phyloP scores from a whole-genome alignment of 2,329 filamentous ascomycete species.

The Hypoxylon sp. region DNA sequence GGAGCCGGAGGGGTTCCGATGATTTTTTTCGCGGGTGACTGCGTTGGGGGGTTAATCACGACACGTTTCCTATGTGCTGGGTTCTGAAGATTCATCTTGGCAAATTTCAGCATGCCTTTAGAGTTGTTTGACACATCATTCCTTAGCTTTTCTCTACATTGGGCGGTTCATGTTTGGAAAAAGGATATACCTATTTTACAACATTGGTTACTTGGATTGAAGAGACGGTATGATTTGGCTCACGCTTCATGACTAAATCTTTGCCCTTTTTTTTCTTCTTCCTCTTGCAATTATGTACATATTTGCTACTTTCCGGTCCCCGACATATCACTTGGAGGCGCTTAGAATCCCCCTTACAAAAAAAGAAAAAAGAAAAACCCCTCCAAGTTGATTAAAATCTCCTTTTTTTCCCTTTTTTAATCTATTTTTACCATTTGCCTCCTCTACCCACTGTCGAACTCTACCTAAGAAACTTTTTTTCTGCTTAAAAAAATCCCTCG shows the following conservation, averaged over 20 bases:
- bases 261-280: conserved; percentile 30
- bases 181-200: conserved; percentile 42
- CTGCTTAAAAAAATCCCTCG: conserved; percentile 34
- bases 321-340: conserved; percentile 15
- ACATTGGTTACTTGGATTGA: conserved; percentile 31
- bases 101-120: conserved; percentile 15
- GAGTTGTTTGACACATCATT: conserved; percentile 19
- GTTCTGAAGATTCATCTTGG: conserved; percentile 18
- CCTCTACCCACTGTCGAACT: conserved; percentile 13
- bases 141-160: conserved; percentile 18
- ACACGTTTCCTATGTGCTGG: conserved; percentile 23
- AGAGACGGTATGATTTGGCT: conserved; percentile 30
- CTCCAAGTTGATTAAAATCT: conserved; percentile 21
- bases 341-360: conserved; percentile 30
- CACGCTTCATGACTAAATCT: conserved; percentile 42
- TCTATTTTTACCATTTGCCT: conserved; percentile 24
- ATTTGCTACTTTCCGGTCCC: conserved; percentile 19
- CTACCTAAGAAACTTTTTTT: conserved; percentile 21
- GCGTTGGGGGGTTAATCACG: conserved; percentile 26
- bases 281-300: conserved; percentile 30
- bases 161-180: conserved; percentile 34
- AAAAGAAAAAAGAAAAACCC: not conserved
- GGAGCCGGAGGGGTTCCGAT: conserved; percentile 28
- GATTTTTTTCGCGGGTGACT: conserved; percentile 15
- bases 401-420: conserved; percentile 20